phyloP scores from a whole-genome alignment of 2,329 filamentous ascomycete species.

The Diaporthe longicolla region DNA sequence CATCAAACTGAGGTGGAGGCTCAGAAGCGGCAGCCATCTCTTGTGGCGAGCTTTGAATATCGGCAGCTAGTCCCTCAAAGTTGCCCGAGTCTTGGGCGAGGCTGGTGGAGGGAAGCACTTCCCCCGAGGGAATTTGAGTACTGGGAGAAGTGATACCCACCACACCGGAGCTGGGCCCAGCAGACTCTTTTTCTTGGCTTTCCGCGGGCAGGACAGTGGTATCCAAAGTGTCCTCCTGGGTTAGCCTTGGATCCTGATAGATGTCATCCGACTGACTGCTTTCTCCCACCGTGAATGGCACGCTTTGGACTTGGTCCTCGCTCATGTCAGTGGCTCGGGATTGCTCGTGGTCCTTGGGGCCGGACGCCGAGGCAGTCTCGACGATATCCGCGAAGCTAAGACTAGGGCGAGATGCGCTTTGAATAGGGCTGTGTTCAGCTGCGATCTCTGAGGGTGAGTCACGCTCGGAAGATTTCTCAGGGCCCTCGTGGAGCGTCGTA shows the following conservation, averaged over 20 bases:
- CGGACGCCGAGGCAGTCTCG: neutral
- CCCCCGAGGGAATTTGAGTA: neutral
- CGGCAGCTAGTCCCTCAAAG: neutral
- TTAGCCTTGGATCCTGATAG: neutral
- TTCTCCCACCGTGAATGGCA: neutral
- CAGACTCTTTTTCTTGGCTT: neutral
- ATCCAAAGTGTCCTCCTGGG: neutral
- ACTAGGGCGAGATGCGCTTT: neutral
- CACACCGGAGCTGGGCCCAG: neutral
- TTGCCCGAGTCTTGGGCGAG: neutral
- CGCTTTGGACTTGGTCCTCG: neutral
- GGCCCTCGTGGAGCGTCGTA: neutral
- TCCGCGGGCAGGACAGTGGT: neutral
- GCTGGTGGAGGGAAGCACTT: neutral
- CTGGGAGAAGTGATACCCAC: neutral
- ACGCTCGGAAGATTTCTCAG: neutral
- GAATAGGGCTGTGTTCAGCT: neutral
- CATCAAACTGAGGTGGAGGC: constrained; percentile 44
- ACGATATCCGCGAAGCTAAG: neutral
- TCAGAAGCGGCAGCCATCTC: neutral
- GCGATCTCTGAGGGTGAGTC: neutral
- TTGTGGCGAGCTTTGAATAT: neutral
- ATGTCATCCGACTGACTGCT: neutral
- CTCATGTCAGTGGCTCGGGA: neutral
- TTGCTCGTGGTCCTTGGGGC: constrained; percentile 21